Conservation (phyloP, 805 yeast genomes). For the Kluyveromyces siamensis region DNA sequence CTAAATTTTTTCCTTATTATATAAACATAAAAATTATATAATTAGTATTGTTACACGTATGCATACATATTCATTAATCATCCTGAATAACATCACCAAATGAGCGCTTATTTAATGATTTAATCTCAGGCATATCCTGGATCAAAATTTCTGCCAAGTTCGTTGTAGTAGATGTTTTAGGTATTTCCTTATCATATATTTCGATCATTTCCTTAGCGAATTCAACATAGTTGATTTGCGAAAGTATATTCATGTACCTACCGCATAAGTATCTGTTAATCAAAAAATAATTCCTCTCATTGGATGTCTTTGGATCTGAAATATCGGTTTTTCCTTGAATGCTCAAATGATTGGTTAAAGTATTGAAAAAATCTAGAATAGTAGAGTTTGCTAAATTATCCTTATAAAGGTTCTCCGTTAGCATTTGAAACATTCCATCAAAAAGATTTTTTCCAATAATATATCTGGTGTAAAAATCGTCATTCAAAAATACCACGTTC, state of each 20-base stretch:
- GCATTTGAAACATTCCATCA: conserved; percentile 38
- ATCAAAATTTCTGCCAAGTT: not conserved
- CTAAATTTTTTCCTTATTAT: too few relatives aligned
- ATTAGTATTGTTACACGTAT: not conserved
- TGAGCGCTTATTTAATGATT: not conserved
- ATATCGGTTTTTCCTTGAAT: conserved; percentile 7
- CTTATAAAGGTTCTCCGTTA: conserved; percentile 37
- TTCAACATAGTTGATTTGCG: conserved; percentile 22
- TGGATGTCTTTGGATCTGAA: conserved; percentile 12
- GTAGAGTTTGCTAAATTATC: conserved; percentile 69
- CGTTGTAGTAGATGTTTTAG: not conserved
- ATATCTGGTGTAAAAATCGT: conserved; percentile 47
- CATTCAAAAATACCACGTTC: conserved; percentile 51
- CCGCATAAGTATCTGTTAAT: conserved; percentile 26
- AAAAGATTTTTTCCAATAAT: conserved; percentile 49
- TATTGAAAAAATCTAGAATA: conserved; percentile 57
- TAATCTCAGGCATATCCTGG: not conserved
- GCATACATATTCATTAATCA: not conserved
- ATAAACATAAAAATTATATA: not conserved
- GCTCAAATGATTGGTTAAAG: conserved; percentile 10
- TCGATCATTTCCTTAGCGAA: conserved; percentile 27
- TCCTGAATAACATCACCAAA: not conserved
- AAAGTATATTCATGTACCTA: conserved; percentile 23
- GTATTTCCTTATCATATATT: conserved; percentile 9
- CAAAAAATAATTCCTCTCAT: conserved; percentile 18